A percentile compares a stretch with the other conserved stretches of the same genome.
Evolutionary conservation across 345 rosid species (phyloP).

Genomic region (Cochlearia excelsa): DNA sequence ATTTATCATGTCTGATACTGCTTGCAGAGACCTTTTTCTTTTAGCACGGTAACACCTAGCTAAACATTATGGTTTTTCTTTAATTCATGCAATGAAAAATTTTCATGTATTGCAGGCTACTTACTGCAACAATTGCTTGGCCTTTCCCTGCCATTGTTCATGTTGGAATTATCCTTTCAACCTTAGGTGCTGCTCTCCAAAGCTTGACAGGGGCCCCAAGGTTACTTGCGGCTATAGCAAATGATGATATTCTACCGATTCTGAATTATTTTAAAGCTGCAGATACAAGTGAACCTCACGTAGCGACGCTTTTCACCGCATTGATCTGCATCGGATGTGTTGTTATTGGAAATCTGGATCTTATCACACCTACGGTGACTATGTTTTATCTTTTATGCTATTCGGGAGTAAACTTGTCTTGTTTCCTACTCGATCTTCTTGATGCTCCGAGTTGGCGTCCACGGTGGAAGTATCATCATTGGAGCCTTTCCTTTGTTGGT

Average conservation of each 20-base stretch:
- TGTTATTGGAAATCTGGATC: conserved; percentile 93
- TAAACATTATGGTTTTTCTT: neutral
- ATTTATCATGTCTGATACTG: conserved; percentile 15
- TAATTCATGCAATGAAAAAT: conserved; percentile 13
- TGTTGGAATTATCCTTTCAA: conserved; percentile 91
- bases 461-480: conserved; percentile 98
- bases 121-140: conserved; percentile 97
- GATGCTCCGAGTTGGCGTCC: conserved; percentile 99
- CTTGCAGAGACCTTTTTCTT: conserved; percentile 13
- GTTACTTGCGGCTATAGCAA: conserved; percentile 98
- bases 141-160: conserved; percentile 83
- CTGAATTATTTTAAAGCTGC: conserved; percentile 93
- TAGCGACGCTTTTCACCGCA: conserved; percentile 93
- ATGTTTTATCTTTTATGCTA: conserved; percentile 98
- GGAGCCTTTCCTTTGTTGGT: conserved; percentile 96
- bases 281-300: conserved; percentile 80
- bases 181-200: conserved; percentile 99
- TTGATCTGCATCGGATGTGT: conserved; percentile 85
- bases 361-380: conserved; percentile 92
- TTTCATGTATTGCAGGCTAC: conserved; percentile 51
- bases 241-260: conserved; percentile 96
- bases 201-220: conserved; percentile 98
- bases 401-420: conserved; percentile 95
- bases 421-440: conserved; percentile 97
- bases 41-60: conserved; percentile 10